These are phyloP conservation scores for Jacaranda mimosifolia DNA, from an alignment of 257 asterid species.

Conservation along the genomic window DNA sequence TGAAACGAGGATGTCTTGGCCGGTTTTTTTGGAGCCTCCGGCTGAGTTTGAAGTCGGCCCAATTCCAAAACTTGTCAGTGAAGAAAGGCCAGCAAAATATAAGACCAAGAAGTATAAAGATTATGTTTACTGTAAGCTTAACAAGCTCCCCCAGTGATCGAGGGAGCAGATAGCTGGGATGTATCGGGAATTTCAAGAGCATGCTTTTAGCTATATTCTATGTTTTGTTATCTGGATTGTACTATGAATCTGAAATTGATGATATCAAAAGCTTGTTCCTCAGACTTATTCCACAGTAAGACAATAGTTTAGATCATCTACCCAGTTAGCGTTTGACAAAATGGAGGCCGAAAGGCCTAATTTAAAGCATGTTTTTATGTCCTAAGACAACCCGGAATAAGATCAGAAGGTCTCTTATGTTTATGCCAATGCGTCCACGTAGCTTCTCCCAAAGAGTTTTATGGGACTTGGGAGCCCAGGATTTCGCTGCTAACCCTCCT, in stretches of 20 bases:
- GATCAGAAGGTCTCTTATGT: too few species aligned
- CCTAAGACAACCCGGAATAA: too few species aligned
- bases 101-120: slow-evolving; percentile 75
- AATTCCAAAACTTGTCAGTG: slow-evolving; percentile 52
- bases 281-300: too few species aligned
- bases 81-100: slow-evolving; percentile 55
- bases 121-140: slow-evolving; percentile 75
- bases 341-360: too few species aligned
- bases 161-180: neutral
- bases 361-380: too few species aligned
- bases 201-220: neutral
- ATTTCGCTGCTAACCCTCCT: too few species aligned
- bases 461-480: neutral
- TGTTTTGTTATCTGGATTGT: too few species aligned
- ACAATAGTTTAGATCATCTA: too few species aligned
- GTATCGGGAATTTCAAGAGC: neutral
- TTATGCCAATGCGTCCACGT: neutral
- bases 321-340: too few species aligned
- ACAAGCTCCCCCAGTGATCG: slow-evolving; percentile 75
- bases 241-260: too few species aligned
- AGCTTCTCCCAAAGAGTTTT: neutral
- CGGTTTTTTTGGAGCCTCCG: slow-evolving; percentile 81
- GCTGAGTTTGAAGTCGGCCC: slow-evolving; percentile 72
- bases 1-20: slow-evolving; percentile 83
- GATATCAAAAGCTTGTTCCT: too few species aligned